A percentile compares a stretch with the other conserved stretches of the same genome.
Evolutionary conservation across 129 eudicot species (phyloP).

Genomic region (Apium graveolens): DNA sequence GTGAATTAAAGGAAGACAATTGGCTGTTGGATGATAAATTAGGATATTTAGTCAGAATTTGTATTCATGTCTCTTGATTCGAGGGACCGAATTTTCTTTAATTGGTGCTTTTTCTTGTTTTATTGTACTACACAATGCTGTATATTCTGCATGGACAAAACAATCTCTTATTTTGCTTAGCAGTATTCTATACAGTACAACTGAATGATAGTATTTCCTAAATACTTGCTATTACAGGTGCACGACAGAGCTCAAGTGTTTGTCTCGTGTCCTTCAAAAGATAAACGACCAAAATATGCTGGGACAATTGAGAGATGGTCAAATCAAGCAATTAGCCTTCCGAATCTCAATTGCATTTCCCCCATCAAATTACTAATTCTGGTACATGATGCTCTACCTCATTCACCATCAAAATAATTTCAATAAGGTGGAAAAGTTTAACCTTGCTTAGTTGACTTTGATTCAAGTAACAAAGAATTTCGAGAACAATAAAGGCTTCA

Average conservation of each 20-base stretch:
- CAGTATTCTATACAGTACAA: background rate
- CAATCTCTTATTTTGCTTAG: background rate
- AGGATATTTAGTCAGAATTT: background rate
- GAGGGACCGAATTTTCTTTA: background rate
- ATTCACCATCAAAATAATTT: conserved; percentile 11
- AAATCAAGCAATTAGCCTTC: conserved; percentile 52
- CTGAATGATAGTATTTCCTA: background rate
- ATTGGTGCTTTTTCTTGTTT: background rate
- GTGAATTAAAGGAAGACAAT: background rate
- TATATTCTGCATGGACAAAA: background rate
- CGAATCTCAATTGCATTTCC: conserved; percentile 46
- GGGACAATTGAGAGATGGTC: conserved; percentile 68
- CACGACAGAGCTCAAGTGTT: conserved; percentile 97
- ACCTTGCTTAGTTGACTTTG: background rate
- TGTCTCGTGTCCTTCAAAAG: conserved; percentile 49
- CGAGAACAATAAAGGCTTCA: background rate
- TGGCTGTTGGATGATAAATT: background rate
- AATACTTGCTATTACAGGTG: conserved; percentile 43
- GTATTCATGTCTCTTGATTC: background rate
- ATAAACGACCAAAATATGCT: conserved; percentile 46
- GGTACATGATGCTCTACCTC: conserved; percentile 35
- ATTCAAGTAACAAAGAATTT: background rate
- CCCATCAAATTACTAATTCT: conserved; percentile 47
- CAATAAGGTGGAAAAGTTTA: background rate
- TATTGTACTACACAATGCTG: background rate